Percentiles rank a stretch among this genome's conserved stretches.
Evolutionary conservation across 805 yeast species (phyloP).

Genomic region (Candida schatavii): DNA sequence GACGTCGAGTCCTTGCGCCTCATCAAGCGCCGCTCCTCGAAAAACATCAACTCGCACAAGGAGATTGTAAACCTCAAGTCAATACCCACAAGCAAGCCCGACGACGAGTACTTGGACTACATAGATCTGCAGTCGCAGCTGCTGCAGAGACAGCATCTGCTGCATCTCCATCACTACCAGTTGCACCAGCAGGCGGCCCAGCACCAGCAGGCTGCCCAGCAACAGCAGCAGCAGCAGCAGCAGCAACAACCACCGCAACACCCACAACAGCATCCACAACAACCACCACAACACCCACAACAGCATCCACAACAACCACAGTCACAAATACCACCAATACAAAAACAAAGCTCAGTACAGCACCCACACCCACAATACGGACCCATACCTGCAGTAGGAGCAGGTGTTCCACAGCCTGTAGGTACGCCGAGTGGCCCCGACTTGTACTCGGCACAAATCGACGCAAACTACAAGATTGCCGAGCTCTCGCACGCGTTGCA

Average conservation of each 20-base stretch:
- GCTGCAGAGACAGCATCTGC: slow-evolving; percentile 11
- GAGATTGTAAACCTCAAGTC: slow-evolving; percentile 37
- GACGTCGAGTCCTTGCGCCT: slow-evolving; percentile 68
- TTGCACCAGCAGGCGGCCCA: slow-evolving; percentile 10
- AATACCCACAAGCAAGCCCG: slow-evolving; percentile 16
- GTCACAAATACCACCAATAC: background rate
- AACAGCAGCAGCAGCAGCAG: slow-evolving; percentile 9
- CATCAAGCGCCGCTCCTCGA: slow-evolving; percentile 72
- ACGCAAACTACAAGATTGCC: slow-evolving; percentile 17
- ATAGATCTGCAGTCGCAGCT: slow-evolving; percentile 9
- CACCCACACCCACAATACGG: slow-evolving; percentile 3
- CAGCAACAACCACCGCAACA: slow-evolving; percentile 9
- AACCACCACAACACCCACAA: slow-evolving; percentile 2
- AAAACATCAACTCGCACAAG: slow-evolving; percentile 35
- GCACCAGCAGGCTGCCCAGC: background rate
- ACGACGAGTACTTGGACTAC: slow-evolving; percentile 4
- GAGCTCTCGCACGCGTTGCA: slow-evolving; percentile 40
- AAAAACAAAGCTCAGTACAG: background rate
- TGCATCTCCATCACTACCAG: slow-evolving; percentile 13
- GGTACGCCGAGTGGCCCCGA: background rate
- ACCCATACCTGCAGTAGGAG: slow-evolving; percentile 9
- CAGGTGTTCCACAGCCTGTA: background rate
- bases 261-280: background rate
- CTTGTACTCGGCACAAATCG: slow-evolving; percentile 13
- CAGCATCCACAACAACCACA: slow-evolving; percentile 5